These are phyloP conservation scores for Trypanosomatidae sp. DNA, from an alignment of 208 protist species.

Conservation along the genomic window DNA sequence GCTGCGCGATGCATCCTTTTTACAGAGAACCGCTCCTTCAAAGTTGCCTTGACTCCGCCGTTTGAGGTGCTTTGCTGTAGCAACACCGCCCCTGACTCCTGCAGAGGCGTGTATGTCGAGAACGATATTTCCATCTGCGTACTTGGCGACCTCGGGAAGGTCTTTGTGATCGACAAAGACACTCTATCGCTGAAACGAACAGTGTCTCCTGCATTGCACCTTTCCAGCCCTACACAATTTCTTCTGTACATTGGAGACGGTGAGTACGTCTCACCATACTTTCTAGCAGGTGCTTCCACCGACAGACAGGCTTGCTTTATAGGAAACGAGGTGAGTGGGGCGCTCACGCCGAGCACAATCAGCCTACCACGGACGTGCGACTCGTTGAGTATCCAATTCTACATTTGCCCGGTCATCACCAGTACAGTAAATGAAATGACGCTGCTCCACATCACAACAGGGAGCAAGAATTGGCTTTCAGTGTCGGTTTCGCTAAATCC, in stretches of 20 bases:
- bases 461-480: slow-evolving; percentile 57
- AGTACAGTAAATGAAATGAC: slow-evolving; percentile 37
- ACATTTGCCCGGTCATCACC: slow-evolving; percentile 38
- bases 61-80: slow-evolving; percentile 28
- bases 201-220: slow-evolving; percentile 12
- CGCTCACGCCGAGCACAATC: slow-evolving; percentile 36
- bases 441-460: slow-evolving; percentile 40
- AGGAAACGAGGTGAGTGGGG: slow-evolving; percentile 39
- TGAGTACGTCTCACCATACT: slow-evolving; percentile 49
- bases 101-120: slow-evolving; percentile 32
- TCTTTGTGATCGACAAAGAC: slow-evolving; percentile 48
- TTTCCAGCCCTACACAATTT: slow-evolving; percentile 21
- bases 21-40: slow-evolving; percentile 33
- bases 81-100: slow-evolving; percentile 25
- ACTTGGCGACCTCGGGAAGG: slow-evolving; percentile 33
- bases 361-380: slow-evolving; percentile 52
- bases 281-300: slow-evolving; percentile 26
- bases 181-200: slow-evolving; percentile 37
- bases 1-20: slow-evolving; percentile 34
- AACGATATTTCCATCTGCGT: slow-evolving; percentile 45
- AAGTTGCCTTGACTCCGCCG: slow-evolving; percentile 18
- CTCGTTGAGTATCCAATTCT: slow-evolving; percentile 80
- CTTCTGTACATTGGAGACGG: slow-evolving; percentile 51
- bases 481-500: slow-evolving; percentile 51
- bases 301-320: slow-evolving; percentile 32